Percentiles rank a stretch among this genome's conserved stretches.
Conservation (phyloP, 1,139 yeast species). For the Diutina sp. region DNA sequence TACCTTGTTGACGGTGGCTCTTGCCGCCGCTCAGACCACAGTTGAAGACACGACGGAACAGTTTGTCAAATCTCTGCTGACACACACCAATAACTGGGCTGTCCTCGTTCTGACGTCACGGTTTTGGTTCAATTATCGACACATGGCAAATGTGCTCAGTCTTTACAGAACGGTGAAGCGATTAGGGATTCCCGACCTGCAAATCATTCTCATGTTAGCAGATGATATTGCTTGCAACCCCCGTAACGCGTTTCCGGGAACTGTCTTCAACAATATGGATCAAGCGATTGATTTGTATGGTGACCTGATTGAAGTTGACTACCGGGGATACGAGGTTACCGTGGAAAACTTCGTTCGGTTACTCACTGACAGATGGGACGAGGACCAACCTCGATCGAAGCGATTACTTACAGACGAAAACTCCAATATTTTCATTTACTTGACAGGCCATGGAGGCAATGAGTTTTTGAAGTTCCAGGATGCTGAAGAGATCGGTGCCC, state of each 20-base stretch:
- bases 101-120: conserved; percentile 91
- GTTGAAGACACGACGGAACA: not conserved
- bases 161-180: conserved; percentile 93
- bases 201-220: conserved; percentile 87
- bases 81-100: conserved; percentile 84
- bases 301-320: conserved; percentile 89
- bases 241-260: conserved; percentile 89
- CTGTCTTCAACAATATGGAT: conserved; percentile 89
- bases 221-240: conserved; percentile 98
- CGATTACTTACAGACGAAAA: conserved; percentile 85
- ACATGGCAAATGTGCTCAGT: conserved; percentile 91
- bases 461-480: conserved; percentile 96
- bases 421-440: conserved; percentile 83
- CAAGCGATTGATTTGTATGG: conserved; percentile 93
- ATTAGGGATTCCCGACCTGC: conserved; percentile 94
- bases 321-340: conserved; percentile 94
- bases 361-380: conserved; percentile 90
- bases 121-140: conserved; percentile 97
- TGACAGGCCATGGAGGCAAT: conserved; percentile 99
- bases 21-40: not conserved
- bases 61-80: not conserved
- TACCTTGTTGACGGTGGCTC: not conserved
- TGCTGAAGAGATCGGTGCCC: conserved; percentile 93
- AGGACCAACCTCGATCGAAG: conserved; percentile 85
- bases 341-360: conserved; percentile 89